phyloP scores from a whole-genome alignment of 805 yeast genomes.

The Sugiyamaella lignohabitans region DNA sequence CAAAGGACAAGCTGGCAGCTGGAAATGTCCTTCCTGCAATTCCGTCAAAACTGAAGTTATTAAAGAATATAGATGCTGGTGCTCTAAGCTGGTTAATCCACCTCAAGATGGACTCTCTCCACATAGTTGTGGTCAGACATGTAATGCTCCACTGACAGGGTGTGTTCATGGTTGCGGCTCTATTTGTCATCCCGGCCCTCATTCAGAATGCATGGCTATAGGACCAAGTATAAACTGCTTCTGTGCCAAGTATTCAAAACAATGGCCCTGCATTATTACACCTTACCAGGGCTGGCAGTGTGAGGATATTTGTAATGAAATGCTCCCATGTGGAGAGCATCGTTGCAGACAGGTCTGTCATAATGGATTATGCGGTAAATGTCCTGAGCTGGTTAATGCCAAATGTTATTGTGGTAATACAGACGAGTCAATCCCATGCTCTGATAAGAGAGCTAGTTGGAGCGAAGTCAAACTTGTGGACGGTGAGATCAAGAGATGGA shows the following conservation, averaged over 20 bases:
- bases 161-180: constrained; percentile 66
- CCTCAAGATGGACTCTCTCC: constrained; percentile 47
- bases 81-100: constrained; percentile 73
- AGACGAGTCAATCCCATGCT: constrained; percentile 22
- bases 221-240: constrained; percentile 65
- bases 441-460: constrained; percentile 12
- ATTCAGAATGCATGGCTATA: constrained; percentile 70
- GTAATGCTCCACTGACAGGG: constrained; percentile 46
- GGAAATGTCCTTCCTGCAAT: constrained; percentile 88
- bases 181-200: constrained; percentile 87
- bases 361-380: constrained; percentile 74
- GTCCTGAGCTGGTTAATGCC: constrained; percentile 44
- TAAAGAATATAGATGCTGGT: constrained; percentile 72
- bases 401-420: constrained; percentile 71
- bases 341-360: constrained; percentile 62
- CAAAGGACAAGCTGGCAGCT: constrained; percentile 29
- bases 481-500: constrained; percentile 33
- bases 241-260: constrained; percentile 65
- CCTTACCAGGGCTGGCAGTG: constrained; percentile 72
- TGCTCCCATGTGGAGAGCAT: constrained; percentile 68
- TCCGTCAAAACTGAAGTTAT: constrained; percentile 42
- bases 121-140: constrained; percentile 84
- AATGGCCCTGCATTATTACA: constrained; percentile 66
- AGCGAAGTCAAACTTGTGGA: constrained; percentile 23
- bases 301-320: constrained; percentile 50